Evolutionary conservation across 1,139 yeast genomes (phyloP).

Genomic region (Candida sp.): DNA sequence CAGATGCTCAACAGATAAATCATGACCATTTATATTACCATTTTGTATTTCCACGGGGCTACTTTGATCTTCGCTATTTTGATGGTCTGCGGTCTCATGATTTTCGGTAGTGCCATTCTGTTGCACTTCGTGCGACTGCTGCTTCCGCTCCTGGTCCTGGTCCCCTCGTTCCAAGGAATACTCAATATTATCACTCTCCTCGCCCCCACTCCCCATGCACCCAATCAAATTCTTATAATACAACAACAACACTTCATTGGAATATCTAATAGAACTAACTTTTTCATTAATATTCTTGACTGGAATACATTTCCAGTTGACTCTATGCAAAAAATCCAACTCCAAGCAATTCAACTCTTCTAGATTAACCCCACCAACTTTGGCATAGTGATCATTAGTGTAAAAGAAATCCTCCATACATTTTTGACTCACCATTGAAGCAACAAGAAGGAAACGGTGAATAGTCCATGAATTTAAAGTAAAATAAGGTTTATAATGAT

Average conservation of each 20-base stretch:
- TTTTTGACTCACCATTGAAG: conserved; percentile 88
- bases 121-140: conserved; percentile 7
- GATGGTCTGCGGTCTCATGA: conserved; percentile 5
- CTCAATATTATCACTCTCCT: not conserved
- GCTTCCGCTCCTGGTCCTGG: not conserved
- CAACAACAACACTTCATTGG: conserved; percentile 49
- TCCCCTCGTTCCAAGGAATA: not conserved
- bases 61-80: not conserved
- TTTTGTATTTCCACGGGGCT: conserved; percentile 3
- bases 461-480: conserved; percentile 89
- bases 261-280: conserved; percentile 24
- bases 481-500: conserved; percentile 72
- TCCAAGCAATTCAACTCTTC: conserved; percentile 85
- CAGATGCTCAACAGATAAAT: conserved; percentile 4
- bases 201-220: conserved; percentile 47
- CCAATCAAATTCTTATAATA: conserved; percentile 62
- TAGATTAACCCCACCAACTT: conserved; percentile 91
- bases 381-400: conserved; percentile 90
- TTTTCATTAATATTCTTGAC: conserved; percentile 29
- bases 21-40: conserved; percentile 4
- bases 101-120: conserved; percentile 1
- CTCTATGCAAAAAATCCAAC: conserved; percentile 78
- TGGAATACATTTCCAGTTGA: conserved; percentile 61
- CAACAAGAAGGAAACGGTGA: conserved; percentile 85
- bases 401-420: conserved; percentile 94